Percentiles rank a stretch among this genome's conserved stretches.
phyloP scores from a whole-genome alignment of 768 basidiomycete species.

The Suillus weaverae region DNA sequence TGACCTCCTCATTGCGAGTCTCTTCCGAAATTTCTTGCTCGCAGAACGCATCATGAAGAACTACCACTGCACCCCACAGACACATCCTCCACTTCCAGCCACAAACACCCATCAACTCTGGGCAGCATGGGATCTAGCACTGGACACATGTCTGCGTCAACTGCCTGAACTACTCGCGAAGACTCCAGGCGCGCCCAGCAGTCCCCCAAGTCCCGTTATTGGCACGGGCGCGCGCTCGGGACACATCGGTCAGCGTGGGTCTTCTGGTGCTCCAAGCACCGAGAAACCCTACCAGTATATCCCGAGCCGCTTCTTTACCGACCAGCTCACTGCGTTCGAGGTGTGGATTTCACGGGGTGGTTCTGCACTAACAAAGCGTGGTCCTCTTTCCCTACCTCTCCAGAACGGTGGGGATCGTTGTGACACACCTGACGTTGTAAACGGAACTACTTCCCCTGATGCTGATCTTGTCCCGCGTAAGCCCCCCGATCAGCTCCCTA shows the following conservation, averaged over 20 bases:
- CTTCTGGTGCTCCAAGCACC: conserved; percentile 22
- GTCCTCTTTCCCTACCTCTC: conserved; percentile 70
- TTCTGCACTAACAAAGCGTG: conserved; percentile 75
- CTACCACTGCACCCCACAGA: conserved; percentile 95
- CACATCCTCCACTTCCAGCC: conserved; percentile 85
- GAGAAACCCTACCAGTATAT: conserved; percentile 70
- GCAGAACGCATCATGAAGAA: conserved; percentile 98
- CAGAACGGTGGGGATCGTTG: conserved; percentile 37
- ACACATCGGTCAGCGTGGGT: conserved; percentile 23
- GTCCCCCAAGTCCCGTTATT: conserved; percentile 23
- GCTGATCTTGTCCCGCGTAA: conserved; percentile 73
- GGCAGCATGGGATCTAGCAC: conserved; percentile 97
- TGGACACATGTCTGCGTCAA: conserved; percentile 91
- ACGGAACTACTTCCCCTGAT: conserved; percentile 20
- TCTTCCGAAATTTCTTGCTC: conserved; percentile 96
- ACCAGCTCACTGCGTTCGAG: conserved; percentile 96
- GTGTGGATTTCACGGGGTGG: conserved; percentile 97
- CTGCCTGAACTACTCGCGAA: conserved; percentile 77
- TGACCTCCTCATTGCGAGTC: conserved; percentile 91
- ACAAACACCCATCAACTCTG: conserved; percentile 98
- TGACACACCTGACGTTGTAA: conserved; percentile 21
- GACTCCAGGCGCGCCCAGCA: conserved; percentile 23
- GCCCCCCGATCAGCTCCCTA: conserved; percentile 96
- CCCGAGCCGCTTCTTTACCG: conserved; percentile 90
- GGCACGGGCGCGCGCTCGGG: conserved; percentile 14